phyloP scores from a whole-genome alignment of 2,329 filamentous ascomycete genomes.

The Grosmannia penicillata region DNA sequence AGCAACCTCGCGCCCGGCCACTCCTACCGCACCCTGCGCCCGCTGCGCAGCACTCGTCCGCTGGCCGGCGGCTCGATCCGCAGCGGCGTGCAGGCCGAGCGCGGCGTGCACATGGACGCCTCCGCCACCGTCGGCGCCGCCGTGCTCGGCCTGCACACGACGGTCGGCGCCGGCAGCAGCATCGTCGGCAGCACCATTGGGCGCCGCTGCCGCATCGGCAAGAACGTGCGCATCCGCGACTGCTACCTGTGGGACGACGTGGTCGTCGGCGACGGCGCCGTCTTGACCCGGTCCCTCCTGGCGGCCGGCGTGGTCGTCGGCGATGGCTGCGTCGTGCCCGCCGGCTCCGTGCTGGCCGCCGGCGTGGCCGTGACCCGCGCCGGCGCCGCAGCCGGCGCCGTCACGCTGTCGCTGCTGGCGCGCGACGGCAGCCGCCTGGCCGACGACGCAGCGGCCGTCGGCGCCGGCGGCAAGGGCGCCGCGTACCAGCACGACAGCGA shows the following conservation, averaged over 20 bases:
- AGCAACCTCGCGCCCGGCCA: slow-evolving; percentile 71
- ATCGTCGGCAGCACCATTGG: slow-evolving; percentile 72
- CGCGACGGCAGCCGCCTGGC: slow-evolving; percentile 21
- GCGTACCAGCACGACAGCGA: slow-evolving; percentile 21
- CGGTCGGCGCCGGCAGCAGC: slow-evolving; percentile 55
- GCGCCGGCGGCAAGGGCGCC: slow-evolving; percentile 34
- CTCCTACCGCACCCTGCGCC: slow-evolving; percentile 55
- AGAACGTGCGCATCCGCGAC: slow-evolving; percentile 62
- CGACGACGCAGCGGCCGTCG: slow-evolving; percentile 31
- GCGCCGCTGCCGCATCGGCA: slow-evolving; percentile 71
- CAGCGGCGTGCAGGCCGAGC: slow-evolving; percentile 54
- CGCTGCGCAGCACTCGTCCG: slow-evolving; percentile 20
- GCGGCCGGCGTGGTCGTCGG: slow-evolving; percentile 61
- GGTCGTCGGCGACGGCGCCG: slow-evolving; percentile 58
- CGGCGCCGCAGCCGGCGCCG: slow-evolving; percentile 22
- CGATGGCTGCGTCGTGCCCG: slow-evolving; percentile 50
- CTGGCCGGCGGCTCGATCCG: too few species aligned
- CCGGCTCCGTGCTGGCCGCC: slow-evolving; percentile 67
- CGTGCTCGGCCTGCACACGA: slow-evolving; percentile 63
- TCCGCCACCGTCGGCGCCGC: slow-evolving; percentile 57
- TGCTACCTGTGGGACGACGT: slow-evolving; percentile 83
- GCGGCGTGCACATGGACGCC: slow-evolving; percentile 57
- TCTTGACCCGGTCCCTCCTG: slow-evolving; percentile 58
- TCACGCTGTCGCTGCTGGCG: slow-evolving; percentile 22
- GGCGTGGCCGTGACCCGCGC: slow-evolving; percentile 48